Base-by-base conservation (phyloP, 2,329 filamentous ascomycete genomes). In the Dactylellina leptospora region DNA sequence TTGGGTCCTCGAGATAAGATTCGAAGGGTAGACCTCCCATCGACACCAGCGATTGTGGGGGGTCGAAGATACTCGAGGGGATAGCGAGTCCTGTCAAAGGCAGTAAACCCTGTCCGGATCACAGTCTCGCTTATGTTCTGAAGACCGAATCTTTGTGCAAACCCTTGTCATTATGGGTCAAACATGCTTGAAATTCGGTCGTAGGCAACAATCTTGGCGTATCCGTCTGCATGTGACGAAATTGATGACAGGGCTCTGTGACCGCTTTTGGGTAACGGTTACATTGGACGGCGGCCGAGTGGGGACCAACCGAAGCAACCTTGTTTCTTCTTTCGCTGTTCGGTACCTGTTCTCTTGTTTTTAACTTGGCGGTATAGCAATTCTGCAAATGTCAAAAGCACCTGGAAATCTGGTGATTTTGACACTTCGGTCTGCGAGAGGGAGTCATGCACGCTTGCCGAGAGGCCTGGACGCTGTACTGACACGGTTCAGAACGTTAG, bases 301-400 rank as follows among this genome's bases (percentile, higher is more conserved):
- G 47, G 66, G 66, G 51, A 58, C 64, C 56, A 55, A 27, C 66
- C 58, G 58, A 71, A 71, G 66, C 66, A 71, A 71, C 66, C 56
- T 71, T 60, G 58, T 58, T 71, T 56, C 54, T 63, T 71, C 66
- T 62, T 56, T 63, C 58, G 55, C 50, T 51, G 25, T 58, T 71
- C 55, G 45, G 47, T 60, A 62, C 51, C n/a, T 62, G 50, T 56
- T 70, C 51, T 53, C 38, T 44, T 47, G 50, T 40, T 36, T 28
- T n/a, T 18, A 16, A 53, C 51, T 66, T 44, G 61, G 44, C 44
- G 18, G 54, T 6, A 20, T 38, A 40, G 36, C 8, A n/a, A 40
- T 40, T 42, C 16, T n/a, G 18, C 27, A 18, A 4, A 4, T 16
- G 25, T 44, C 10, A 16, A 42, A 36, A 25, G 51, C 51, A 51